phyloP scores from a whole-genome alignment of 1,284 basidiomycete genomes.

The Cryptococcus wingfieldii region DNA sequence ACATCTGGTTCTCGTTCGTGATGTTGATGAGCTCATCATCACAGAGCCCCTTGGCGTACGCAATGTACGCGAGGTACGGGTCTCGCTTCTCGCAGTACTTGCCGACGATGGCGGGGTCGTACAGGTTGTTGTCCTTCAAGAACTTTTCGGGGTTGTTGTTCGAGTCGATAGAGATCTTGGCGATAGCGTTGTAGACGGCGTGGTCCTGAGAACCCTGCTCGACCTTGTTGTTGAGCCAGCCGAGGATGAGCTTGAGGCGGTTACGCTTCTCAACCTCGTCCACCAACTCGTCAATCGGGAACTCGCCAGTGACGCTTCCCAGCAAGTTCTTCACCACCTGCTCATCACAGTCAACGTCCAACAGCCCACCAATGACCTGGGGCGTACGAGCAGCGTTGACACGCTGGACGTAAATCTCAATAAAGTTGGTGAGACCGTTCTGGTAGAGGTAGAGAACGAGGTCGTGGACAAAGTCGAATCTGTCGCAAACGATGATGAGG shows the following conservation, averaged over 20 bases:
- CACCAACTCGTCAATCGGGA: slow-evolving; percentile 96
- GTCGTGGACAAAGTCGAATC: slow-evolving; percentile 99
- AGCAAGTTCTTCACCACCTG: slow-evolving; percentile 90
- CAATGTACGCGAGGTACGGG: slow-evolving; percentile 97
- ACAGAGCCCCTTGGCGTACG: slow-evolving; percentile 98
- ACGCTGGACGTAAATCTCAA: slow-evolving; percentile 97
- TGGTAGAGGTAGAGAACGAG: slow-evolving; percentile 98
- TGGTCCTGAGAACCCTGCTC: slow-evolving; percentile 88
- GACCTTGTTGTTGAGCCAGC: slow-evolving; percentile 92
- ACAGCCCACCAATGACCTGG: slow-evolving; percentile 94
- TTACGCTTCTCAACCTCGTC: slow-evolving; percentile 96
- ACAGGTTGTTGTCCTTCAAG: slow-evolving; percentile 94
- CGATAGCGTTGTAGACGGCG: slow-evolving; percentile 91
- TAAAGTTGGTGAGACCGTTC: slow-evolving; percentile 93
- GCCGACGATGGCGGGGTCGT: slow-evolving; percentile 93
- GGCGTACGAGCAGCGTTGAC: slow-evolving; percentile 97
- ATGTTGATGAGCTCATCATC: slow-evolving; percentile 96
- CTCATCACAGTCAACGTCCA: slow-evolving; percentile 99
- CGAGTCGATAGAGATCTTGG: slow-evolving; percentile 98
- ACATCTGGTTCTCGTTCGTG: slow-evolving; percentile 99
- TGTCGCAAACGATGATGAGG: slow-evolving; percentile 99
- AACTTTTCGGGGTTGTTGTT: slow-evolving; percentile 98
- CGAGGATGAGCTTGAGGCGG: slow-evolving; percentile 91
- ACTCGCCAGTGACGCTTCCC: slow-evolving; percentile 90
- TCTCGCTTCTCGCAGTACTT: slow-evolving; percentile 99